Conservation (phyloP, 2,329 filamentous ascomycete species). For the Blumeriella jaapii region DNA sequence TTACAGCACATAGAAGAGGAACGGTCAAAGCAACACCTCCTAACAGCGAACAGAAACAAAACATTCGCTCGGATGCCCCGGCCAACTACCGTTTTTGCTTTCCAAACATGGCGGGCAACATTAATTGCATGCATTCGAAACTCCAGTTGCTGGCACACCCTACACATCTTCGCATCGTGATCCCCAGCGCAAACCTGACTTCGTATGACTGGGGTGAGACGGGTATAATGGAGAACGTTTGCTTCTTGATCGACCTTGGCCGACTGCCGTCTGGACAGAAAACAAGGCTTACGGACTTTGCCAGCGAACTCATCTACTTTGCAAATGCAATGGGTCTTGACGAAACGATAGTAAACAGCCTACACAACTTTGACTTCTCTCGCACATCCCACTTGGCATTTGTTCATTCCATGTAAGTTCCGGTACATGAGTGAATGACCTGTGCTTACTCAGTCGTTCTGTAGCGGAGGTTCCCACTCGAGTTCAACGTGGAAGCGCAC, state of each 20-base stretch:
- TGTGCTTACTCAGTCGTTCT: no score
- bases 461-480: constrained; percentile 44
- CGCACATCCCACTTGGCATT: constrained; percentile 64
- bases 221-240: constrained; percentile 76
- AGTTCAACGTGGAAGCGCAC: constrained; percentile 40
- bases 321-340: constrained; percentile 55
- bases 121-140: constrained; percentile 85
- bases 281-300: constrained; percentile 10
- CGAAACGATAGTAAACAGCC: constrained; percentile 50
- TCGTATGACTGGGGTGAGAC: constrained; percentile 48
- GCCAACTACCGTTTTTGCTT: constrained; percentile 63
- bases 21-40: neutral
- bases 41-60: constrained; percentile 32
- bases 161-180: constrained; percentile 61
- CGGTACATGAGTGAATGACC: no score
- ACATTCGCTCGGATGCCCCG: constrained; percentile 39
- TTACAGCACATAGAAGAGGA: no score
- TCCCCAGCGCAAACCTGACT: constrained; percentile 80
- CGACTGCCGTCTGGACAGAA: constrained; percentile 26
- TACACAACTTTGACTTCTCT: constrained; percentile 72
- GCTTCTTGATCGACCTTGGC: constrained; percentile 89
- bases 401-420: constrained; percentile 67
- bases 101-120: constrained; percentile 56
- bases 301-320: constrained; percentile 40
- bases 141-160: constrained; percentile 78